Evolutionary conservation across 1,284 basidiomycete genomes (phyloP).

Genomic region (Boletus smithii): DNA sequence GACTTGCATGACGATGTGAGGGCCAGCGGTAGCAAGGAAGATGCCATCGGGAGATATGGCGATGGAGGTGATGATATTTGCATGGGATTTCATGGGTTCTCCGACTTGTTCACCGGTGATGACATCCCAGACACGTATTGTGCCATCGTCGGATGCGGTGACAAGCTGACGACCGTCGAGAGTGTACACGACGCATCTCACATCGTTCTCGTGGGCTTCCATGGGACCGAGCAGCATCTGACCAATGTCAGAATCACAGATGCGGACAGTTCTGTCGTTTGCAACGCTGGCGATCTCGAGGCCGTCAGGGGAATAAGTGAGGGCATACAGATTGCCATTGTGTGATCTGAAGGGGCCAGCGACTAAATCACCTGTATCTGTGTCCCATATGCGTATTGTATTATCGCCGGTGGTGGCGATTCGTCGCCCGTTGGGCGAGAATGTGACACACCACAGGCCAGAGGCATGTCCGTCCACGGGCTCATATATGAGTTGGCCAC

Average conservation of each 20-base stretch:
- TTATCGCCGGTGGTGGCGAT: conserved; percentile 35
- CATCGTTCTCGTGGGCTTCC: conserved; percentile 31
- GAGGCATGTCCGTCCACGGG: conserved; percentile 30
- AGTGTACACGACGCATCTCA: conserved; percentile 30
- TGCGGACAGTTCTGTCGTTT: conserved; percentile 29
- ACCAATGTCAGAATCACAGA: conserved; percentile 34
- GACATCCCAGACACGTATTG: conserved; percentile 32
- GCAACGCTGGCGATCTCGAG: conserved; percentile 33
- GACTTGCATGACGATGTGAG: conserved; percentile 28
- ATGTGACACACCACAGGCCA: conserved; percentile 32
- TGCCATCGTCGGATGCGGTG: conserved; percentile 30
- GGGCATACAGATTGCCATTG: conserved; percentile 31
- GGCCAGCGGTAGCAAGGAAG: conserved; percentile 31
- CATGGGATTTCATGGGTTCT: conserved; percentile 32
- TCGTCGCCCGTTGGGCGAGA: conserved; percentile 32
- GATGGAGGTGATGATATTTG: conserved; percentile 30
- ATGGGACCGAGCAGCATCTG: conserved; percentile 27
- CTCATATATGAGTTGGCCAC: conserved; percentile 24
- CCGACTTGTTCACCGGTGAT: conserved; percentile 29
- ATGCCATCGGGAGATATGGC: conserved; percentile 32
- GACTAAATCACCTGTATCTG: conserved; percentile 27
- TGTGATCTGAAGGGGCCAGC: conserved; percentile 32
- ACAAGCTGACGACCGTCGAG: conserved; percentile 28
- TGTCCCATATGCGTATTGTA: conserved; percentile 34
- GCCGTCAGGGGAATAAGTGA: conserved; percentile 33